Conservation (phyloP, 75 land plant genomes). For the Cunninghamia lanceolata region DNA sequence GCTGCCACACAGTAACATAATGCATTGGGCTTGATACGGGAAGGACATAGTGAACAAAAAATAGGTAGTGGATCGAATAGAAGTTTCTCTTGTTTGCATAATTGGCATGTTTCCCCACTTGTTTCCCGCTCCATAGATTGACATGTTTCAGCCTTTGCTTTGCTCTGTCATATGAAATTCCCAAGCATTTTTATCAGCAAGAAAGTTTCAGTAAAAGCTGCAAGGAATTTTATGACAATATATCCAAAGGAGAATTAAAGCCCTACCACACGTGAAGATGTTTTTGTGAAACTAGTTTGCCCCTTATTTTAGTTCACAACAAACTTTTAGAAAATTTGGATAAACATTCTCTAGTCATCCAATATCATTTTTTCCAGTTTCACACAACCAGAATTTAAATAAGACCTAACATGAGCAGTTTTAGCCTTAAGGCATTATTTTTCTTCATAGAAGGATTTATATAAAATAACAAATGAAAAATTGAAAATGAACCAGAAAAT, state of each 20-base stretch:
- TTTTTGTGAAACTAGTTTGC: background rate
- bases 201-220: background rate
- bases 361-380: background rate
- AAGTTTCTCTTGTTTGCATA: constrained; percentile 91
- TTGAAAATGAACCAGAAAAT: background rate
- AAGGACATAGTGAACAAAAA: too few species aligned
- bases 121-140: constrained; percentile 88
- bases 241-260: background rate
- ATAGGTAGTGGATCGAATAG: too few species aligned
- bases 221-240: background rate
- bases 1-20: too few species aligned
- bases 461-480: too few species aligned
- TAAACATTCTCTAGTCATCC: background rate
- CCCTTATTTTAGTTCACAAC: background rate
- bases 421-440: background rate
- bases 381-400: background rate
- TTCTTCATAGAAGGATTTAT: too few species aligned
- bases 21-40: too few species aligned
- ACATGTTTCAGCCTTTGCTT: constrained; percentile 91
- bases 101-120: constrained; percentile 89
- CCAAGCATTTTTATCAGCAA: background rate
- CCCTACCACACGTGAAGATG: background rate
- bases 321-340: background rate
- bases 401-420: background rate
- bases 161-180: constrained; percentile 53